phyloP scores from a whole-genome alignment of 1,284 basidiomycete species.

The Athelia sp. region DNA sequence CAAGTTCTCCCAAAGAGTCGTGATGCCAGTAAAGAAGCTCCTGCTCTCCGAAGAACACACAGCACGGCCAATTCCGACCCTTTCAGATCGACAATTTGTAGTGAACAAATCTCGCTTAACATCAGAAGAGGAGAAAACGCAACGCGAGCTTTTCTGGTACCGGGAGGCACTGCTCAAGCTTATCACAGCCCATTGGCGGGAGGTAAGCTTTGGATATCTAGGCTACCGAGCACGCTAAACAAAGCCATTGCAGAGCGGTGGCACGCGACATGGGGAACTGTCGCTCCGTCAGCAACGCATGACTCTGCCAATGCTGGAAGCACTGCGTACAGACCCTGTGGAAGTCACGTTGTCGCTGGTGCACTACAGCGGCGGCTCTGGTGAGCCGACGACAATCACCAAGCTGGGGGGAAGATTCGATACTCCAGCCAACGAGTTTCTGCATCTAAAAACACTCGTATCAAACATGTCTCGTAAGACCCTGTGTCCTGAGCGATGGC shows the following conservation, averaged over 20 bases:
- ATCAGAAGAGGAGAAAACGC: conserved; percentile 50
- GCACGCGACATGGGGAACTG: conserved; percentile 67
- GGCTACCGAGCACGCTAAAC: no score
- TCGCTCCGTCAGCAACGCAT: conserved; percentile 74
- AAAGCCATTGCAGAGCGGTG: conserved; percentile 66
- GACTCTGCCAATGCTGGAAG: conserved; percentile 71
- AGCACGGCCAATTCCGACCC: conserved; percentile 71
- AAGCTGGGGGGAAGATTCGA: conserved; percentile 34
- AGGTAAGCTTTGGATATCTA: conserved; percentile 44
- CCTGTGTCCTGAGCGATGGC: conserved; percentile 6
- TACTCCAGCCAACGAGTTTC: conserved; percentile 52
- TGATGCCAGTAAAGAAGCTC: conserved; percentile 75
- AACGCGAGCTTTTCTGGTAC: conserved; percentile 90
- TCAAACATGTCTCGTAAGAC: conserved; percentile 60
- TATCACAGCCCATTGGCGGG: conserved; percentile 74
- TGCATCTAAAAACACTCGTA: conserved; percentile 49
- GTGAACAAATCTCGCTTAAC: conserved; percentile 71
- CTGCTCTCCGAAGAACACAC: conserved; percentile 53
- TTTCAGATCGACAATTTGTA: conserved; percentile 90
- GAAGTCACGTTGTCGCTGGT: conserved; percentile 55
- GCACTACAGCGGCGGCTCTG: conserved; percentile 20
- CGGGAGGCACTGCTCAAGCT: conserved; percentile 76
- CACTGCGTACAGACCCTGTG: conserved; percentile 60
- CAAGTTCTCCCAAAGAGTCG: conserved; percentile 36
- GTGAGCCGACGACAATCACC: conserved; percentile 18